Conservation (phyloP, 345 rosid genomes). For the Citrus medica region DNA sequence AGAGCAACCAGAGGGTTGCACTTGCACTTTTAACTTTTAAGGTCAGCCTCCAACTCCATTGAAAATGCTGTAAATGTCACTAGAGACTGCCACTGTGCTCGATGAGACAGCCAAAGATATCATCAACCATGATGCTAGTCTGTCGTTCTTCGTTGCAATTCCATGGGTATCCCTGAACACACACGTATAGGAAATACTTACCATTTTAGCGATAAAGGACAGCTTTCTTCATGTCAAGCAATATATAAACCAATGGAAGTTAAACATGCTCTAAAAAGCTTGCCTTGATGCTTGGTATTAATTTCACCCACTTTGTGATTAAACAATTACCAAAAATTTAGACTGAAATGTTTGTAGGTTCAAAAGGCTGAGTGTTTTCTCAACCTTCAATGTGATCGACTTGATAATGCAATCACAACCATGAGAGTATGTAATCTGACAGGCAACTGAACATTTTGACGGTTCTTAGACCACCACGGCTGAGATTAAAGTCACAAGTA, state of each 20-base stretch:
- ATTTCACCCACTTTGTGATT: not conserved
- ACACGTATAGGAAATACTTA: not conserved
- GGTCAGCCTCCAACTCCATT: conserved; percentile 24
- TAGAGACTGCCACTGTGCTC: conserved; percentile 57
- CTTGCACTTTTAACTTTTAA: not conserved
- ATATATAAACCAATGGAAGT: not conserved
- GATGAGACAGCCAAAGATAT: conserved; percentile 48
- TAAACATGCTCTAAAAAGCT: not conserved
- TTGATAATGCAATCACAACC: not conserved
- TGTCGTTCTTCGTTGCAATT: conserved; percentile 52
- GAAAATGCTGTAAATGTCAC: conserved; percentile 46
- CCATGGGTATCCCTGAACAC: conserved; percentile 47
- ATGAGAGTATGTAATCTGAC: not conserved
- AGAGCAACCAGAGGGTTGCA: conserved; percentile 1
- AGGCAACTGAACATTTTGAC: not conserved
- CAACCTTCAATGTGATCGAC: not conserved
- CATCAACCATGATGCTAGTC: conserved; percentile 52
- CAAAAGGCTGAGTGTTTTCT: not conserved
- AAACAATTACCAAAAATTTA: not conserved
- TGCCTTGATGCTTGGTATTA: not conserved
- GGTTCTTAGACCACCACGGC: not conserved
- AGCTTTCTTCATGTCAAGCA: not conserved
- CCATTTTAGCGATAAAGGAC: not conserved
- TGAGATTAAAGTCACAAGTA: not conserved
- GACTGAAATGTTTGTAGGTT: not conserved